phyloP scores from a whole-genome alignment of 2,329 filamentous ascomycete genomes.

The Fusarium aywerte region DNA sequence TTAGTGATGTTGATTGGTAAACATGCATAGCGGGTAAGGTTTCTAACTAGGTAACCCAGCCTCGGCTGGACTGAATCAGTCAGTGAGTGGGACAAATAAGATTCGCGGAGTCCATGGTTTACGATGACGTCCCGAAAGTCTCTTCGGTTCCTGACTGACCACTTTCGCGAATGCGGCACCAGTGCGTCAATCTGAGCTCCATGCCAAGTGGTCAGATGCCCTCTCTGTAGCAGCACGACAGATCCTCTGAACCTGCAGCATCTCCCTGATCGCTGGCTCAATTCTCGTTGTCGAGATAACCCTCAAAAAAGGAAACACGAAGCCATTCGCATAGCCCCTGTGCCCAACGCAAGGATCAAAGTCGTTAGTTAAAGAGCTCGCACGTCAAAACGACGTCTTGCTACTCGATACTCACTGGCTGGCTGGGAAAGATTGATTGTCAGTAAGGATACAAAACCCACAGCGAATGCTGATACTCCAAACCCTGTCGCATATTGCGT shows the following conservation, averaged over 20 bases:
- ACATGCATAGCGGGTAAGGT: slow-evolving; percentile 23
- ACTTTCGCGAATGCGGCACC: neutral
- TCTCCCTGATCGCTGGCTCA: neutral
- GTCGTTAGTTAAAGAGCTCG: neutral
- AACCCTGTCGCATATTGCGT: slow-evolving; percentile 1
- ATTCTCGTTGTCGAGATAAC: neutral
- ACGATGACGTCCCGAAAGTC: neutral
- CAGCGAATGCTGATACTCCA: neutral
- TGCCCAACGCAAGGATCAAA: no score
- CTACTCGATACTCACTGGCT: neutral
- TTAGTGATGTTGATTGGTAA: slow-evolving; percentile 99
- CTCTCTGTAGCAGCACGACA: neutral
- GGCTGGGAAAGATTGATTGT: neutral
- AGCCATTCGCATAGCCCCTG: no score
- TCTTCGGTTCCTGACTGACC: slow-evolving; percentile 3
- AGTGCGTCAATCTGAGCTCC: neutral
- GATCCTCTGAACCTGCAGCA: neutral
- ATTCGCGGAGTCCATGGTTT: slow-evolving; percentile 1
- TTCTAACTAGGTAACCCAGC: slow-evolving; percentile 29
- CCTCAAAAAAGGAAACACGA: no score
- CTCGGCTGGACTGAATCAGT: slow-evolving; percentile 10
- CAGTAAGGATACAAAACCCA: neutral
- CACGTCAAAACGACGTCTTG: neutral
- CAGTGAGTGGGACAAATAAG: slow-evolving; percentile 19
- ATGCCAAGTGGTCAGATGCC: neutral